A percentile compares a stretch with the other conserved stretches of the same genome.
Evolutionary conservation across 2,329 filamentous ascomycete genomes (phyloP).

Genomic region (Hirsutella thompsonii): DNA sequence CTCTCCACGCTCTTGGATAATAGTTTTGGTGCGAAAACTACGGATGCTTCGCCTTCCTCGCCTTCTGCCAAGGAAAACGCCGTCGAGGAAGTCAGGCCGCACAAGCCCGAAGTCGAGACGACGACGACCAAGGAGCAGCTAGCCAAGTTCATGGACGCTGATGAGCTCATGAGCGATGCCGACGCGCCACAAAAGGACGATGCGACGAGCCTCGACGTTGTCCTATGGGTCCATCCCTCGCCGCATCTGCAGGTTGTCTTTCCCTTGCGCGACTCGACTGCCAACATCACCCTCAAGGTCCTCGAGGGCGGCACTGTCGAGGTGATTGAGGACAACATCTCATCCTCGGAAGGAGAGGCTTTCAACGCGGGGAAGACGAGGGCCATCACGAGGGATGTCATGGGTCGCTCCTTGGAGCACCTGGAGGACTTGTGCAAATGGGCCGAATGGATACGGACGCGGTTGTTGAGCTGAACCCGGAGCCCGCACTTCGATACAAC

Average conservation of each 20-base stretch:
- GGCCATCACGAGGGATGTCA: slow-evolving; percentile 24
- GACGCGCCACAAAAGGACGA: slow-evolving; percentile 4
- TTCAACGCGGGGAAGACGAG: slow-evolving; percentile 18
- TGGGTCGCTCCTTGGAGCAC: slow-evolving; percentile 32
- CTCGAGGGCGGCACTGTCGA: slow-evolving; percentile 45
- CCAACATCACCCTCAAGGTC: slow-evolving; percentile 45
- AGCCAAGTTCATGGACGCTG: slow-evolving; percentile 15
- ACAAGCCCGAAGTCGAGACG: slow-evolving; percentile 4
- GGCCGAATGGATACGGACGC: slow-evolving; percentile 37
- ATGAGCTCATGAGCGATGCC: background rate
- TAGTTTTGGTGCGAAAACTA: slow-evolving; percentile 35
- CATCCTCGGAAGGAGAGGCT: slow-evolving; percentile 8
- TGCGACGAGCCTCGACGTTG: slow-evolving; percentile 36
- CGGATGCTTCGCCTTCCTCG: slow-evolving; percentile 3
- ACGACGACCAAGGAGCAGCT: slow-evolving; percentile 19
- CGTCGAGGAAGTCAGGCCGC: slow-evolving; percentile 1
- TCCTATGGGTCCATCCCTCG: slow-evolving; percentile 35
- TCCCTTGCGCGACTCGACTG: slow-evolving; percentile 33
- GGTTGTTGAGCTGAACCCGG: slow-evolving; percentile 4
- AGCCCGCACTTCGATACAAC: no score
- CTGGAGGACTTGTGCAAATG: slow-evolving; percentile 40
- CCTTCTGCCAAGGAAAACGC: background rate
- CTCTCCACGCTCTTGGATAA: slow-evolving; percentile 51
- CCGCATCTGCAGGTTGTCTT: slow-evolving; percentile 40
- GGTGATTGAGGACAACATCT: slow-evolving; percentile 43